Conservation (phyloP, 2,329 filamentous ascomycete genomes). For the Periconia digitata region DNA sequence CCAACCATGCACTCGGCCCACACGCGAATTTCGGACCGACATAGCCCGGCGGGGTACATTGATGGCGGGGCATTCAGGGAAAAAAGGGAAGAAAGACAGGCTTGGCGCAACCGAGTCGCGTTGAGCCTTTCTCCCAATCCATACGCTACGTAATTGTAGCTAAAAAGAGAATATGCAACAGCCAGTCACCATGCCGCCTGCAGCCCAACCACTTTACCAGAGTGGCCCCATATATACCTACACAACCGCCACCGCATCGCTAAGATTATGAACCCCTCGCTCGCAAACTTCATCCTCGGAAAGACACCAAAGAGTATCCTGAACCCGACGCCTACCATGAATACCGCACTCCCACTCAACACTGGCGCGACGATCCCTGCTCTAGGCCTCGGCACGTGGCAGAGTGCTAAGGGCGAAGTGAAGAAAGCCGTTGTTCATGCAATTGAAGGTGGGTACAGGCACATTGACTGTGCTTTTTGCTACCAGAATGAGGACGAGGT, state of each 20-base stretch:
- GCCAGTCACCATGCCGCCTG: no score
- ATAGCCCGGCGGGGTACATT: slow-evolving; percentile 27
- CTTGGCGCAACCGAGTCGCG: no score
- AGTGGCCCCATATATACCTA: slow-evolving; percentile 29
- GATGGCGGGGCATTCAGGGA: slow-evolving; percentile 16
- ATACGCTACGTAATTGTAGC: no score
- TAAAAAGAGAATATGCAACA: no score
- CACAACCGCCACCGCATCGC: slow-evolving; percentile 6
- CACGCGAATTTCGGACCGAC: slow-evolving; percentile 23
- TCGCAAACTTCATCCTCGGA: slow-evolving; percentile 45
- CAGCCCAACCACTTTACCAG: neutral
- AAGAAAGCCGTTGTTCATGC: slow-evolving; percentile 52
- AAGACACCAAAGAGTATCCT: slow-evolving; percentile 40
- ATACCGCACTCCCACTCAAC: slow-evolving; percentile 43
- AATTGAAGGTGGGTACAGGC: slow-evolving; percentile 52
- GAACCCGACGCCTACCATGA: slow-evolving; percentile 42
- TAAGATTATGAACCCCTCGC: slow-evolving; percentile 40
- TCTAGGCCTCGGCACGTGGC: slow-evolving; percentile 44
- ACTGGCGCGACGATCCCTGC: slow-evolving; percentile 44
- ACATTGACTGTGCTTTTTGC: slow-evolving; percentile 73
- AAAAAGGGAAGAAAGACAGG: neutral
- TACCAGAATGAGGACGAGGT: slow-evolving; percentile 84
- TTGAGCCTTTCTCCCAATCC: no score
- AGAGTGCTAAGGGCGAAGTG: slow-evolving; percentile 48
- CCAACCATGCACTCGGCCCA: neutral